These are phyloP conservation scores for Pestalotiopsis sp. DNA, from an alignment of 2,329 filamentous ascomycete species.

Conservation along the genomic window DNA sequence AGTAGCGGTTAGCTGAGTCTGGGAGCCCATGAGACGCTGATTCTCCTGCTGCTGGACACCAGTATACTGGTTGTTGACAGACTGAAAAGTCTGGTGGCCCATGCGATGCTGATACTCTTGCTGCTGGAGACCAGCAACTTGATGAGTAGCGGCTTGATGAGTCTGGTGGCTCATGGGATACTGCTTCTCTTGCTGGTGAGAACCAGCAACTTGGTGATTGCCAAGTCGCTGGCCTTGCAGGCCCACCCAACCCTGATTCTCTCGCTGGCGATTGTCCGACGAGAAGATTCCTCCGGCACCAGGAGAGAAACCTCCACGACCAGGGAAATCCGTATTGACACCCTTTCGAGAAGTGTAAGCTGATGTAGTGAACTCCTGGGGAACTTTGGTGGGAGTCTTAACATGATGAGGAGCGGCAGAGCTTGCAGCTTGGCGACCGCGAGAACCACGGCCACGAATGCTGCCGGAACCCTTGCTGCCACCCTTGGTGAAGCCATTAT, in stretches of 20 bases:
- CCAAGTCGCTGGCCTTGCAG: no score
- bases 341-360: constrained; percentile 1
- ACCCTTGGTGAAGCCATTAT: neutral
- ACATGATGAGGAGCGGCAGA: neutral
- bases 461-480: neutral
- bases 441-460: neutral
- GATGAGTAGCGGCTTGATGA: no score
- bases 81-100: no score
- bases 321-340: neutral
- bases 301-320: constrained; percentile 6
- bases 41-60: no score
- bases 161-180: no score
- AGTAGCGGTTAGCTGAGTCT: no score
- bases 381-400: neutral
- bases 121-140: no score
- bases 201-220: no score
- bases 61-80: no score
- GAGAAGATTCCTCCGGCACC: neutral
- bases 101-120: no score
- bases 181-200: no score
- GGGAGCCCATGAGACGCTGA: no score
- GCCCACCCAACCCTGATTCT: neutral
- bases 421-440: neutral
- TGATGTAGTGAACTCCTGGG: neutral
- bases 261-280: neutral